Conservation (phyloP, 495 filamentous ascomycete genomes). For the Saxophila tyrrhenica region DNA sequence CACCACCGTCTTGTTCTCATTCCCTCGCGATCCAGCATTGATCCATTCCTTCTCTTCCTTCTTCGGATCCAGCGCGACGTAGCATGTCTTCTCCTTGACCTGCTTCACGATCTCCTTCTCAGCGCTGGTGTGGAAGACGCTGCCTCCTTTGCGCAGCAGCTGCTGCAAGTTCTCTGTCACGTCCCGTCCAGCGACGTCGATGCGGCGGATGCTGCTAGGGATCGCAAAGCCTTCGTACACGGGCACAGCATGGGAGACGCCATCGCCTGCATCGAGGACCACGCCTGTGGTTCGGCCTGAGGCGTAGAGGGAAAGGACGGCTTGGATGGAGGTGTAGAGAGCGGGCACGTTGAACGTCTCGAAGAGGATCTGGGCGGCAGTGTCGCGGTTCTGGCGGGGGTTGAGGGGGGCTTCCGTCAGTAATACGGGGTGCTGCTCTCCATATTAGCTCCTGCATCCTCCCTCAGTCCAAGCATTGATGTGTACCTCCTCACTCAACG, state of each 20-base stretch:
- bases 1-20: slow-evolving; percentile 62
- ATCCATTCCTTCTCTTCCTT: slow-evolving; percentile 95
- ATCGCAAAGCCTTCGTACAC: slow-evolving; percentile 98
- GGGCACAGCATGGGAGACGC: slow-evolving; percentile 93
- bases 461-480: neutral
- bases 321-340: slow-evolving; percentile 93
- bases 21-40: slow-evolving; percentile 44
- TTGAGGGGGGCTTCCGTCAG: slow-evolving; percentile 96
- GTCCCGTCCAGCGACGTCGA: slow-evolving; percentile 96
- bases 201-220: slow-evolving; percentile 82
- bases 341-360: slow-evolving; percentile 98
- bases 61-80: slow-evolving; percentile 83
- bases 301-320: slow-evolving; percentile 90
- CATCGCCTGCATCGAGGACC: slow-evolving; percentile 89
- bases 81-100: slow-evolving; percentile 92
- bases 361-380: slow-evolving; percentile 93
- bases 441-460: neutral
- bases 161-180: slow-evolving; percentile 93
- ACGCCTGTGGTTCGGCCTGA: slow-evolving; percentile 94
- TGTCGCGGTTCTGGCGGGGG: slow-evolving; percentile 89
- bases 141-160: slow-evolving; percentile 80
- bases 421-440: slow-evolving; percentile 72
- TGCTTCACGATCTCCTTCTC: slow-evolving; percentile 95
- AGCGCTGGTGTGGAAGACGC: slow-evolving; percentile 92
- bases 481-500: slow-evolving; percentile 82